Evolutionary conservation across 202 grass and related monocot species (phyloP).

Genomic region (Schoenoplectus tabernaemontani): DNA sequence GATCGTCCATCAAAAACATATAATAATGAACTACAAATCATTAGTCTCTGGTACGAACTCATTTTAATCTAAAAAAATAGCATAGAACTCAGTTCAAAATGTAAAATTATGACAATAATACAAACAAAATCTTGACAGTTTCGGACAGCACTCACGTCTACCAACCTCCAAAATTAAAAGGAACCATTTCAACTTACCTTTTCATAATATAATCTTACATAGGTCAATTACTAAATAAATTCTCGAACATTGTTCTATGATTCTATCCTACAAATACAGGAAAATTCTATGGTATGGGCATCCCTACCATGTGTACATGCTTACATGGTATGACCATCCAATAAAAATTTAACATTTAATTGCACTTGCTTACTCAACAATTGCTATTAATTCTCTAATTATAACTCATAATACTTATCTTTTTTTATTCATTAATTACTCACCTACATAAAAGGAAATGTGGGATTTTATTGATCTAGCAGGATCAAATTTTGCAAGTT

Average conservation of each 20-base stretch:
- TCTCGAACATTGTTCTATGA: too few relatives aligned
- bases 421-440: too few relatives aligned
- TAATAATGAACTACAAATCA: constrained; percentile 4
- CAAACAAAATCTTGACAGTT: neutral
- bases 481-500: too few relatives aligned
- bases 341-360: too few relatives aligned
- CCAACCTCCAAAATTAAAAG: neutral
- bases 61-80: neutral
- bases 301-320: too few relatives aligned
- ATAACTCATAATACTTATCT: too few relatives aligned
- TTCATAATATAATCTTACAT: neutral
- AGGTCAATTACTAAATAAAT: neutral
- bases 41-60: neutral
- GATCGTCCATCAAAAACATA: constrained; percentile 2
- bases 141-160: constrained; percentile 14
- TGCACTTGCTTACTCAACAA: too few relatives aligned
- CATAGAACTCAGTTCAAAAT: neutral
- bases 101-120: neutral
- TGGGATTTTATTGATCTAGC: too few relatives aligned
- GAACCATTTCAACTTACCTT: neutral
- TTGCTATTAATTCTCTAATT: too few relatives aligned
- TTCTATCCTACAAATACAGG: constrained; percentile 20
- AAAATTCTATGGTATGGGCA: too few relatives aligned
- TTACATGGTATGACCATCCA: too few relatives aligned
- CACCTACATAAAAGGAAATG: too few relatives aligned